These are phyloP conservation scores for Selaginella moellendorffii DNA, from an alignment of 75 land plant genomes.

Conservation along the genomic window DNA sequence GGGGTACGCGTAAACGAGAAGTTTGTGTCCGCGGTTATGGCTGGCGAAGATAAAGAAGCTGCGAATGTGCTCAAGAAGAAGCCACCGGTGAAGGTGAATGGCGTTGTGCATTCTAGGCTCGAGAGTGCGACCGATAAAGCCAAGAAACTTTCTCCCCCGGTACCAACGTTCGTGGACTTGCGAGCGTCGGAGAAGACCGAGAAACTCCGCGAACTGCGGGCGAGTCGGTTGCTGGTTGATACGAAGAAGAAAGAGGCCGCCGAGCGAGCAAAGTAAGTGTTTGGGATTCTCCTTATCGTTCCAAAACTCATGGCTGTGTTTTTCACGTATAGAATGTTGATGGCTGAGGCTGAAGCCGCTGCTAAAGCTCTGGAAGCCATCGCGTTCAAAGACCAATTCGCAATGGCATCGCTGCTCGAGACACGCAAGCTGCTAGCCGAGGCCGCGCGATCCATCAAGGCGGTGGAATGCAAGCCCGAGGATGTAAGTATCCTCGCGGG, in stretches of 20 bases:
- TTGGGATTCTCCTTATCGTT: too few relatives aligned
- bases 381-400: constrained; percentile 40
- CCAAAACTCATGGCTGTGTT: background rate
- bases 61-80: too few relatives aligned
- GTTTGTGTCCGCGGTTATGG: constrained; percentile 14
- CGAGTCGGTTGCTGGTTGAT: constrained; percentile 37
- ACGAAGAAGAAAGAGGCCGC: constrained; percentile 49
- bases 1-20: constrained; percentile 3
- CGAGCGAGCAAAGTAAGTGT: constrained; percentile 65
- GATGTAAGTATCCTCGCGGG: too few relatives aligned
- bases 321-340: constrained; percentile 40
- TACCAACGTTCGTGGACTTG: constrained; percentile 49
- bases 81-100: background rate
- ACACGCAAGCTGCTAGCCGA: constrained; percentile 61
- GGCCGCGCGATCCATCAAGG: constrained; percentile 37
- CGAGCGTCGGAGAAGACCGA: constrained; percentile 48
- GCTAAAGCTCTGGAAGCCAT: constrained; percentile 70
- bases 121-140: background rate
- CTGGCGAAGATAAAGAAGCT: background rate
- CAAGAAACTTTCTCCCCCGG: constrained; percentile 2
- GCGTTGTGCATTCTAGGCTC: background rate
- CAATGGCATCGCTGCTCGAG: constrained; percentile 51
- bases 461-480: constrained; percentile 11
- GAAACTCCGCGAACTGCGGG: constrained; percentile 58
- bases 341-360: constrained; percentile 76